Evolutionary conservation across 495 filamentous ascomycete species (phyloP).

Genomic region (Talaromyces borbonicus): DNA sequence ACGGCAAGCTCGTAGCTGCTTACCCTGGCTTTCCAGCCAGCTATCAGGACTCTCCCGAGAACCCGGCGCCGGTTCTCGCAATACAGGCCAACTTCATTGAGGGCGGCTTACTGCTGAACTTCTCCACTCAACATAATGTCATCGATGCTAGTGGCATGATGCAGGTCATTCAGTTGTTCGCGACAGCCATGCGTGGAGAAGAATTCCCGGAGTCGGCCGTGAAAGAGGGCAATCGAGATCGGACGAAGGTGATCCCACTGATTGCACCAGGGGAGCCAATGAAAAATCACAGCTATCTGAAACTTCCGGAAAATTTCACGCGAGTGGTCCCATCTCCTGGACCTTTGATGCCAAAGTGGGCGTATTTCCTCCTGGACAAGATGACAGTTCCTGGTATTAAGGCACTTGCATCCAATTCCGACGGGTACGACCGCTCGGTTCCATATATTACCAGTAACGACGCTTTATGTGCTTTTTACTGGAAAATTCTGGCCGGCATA

Average conservation of each 20-base stretch:
- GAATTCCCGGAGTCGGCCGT: slow-evolving; percentile 14
- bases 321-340: not conserved
- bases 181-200: slow-evolving; percentile 17
- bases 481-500: slow-evolving; percentile 22
- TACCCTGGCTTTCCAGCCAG: not conserved
- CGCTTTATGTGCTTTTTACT: slow-evolving; percentile 40
- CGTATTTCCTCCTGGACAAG: not conserved
- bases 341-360: not conserved
- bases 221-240: slow-evolving; percentile 24
- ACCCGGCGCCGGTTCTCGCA: not conserved
- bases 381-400: slow-evolving; percentile 13
- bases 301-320: not conserved
- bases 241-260: slow-evolving; percentile 20
- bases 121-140: slow-evolving; percentile 33
- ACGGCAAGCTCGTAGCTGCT: not conserved
- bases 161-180: slow-evolving; percentile 23
- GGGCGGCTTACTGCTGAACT: slow-evolving; percentile 21
- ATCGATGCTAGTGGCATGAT: slow-evolving; percentile 29
- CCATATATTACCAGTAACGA: slow-evolving; percentile 38
- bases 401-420: slow-evolving; percentile 11
- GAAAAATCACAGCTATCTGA: not conserved
- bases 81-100: slow-evolving; percentile 28
- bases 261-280: not conserved
- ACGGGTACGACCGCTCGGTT: too few species aligned
- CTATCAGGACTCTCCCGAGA: not conserved